These are phyloP conservation scores for Tetragonia tetragonoides DNA, from an alignment of 148 eudicot species.

Conservation along the genomic window DNA sequence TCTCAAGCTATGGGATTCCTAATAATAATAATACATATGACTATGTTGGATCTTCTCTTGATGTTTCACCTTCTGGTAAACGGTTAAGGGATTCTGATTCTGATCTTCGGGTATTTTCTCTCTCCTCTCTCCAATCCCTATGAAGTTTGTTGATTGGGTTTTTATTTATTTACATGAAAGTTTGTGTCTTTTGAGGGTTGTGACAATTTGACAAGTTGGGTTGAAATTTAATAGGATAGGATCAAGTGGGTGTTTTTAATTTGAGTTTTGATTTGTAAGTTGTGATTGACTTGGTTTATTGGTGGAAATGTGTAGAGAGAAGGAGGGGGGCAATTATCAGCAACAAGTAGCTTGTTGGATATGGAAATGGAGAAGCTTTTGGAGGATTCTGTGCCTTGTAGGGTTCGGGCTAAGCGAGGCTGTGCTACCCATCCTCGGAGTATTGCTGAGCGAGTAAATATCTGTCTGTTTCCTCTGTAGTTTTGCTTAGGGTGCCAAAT, in stretches of 20 bases:
- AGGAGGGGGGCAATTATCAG: slow-evolving; percentile 44
- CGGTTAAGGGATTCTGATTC: slow-evolving; percentile 51
- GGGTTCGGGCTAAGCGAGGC: slow-evolving; percentile 94
- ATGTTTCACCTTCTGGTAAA: slow-evolving; percentile 43
- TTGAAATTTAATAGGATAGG: background rate
- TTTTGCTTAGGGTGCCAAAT: background rate
- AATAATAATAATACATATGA: slow-evolving; percentile 28
- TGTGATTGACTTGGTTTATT: slow-evolving; percentile 4
- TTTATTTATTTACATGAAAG: background rate
- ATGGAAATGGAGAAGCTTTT: slow-evolving; percentile 83
- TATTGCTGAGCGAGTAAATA: slow-evolving; percentile 84
- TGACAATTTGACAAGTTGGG: background rate
- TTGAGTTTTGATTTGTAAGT: background rate
- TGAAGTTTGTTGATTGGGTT: background rate
- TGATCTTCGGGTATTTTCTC: slow-evolving; percentile 36
- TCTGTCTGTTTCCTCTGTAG: background rate
- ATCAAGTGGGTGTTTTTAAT: slow-evolving; percentile 31
- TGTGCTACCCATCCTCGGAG: slow-evolving; percentile 99
- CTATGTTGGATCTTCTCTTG: slow-evolving; percentile 30
- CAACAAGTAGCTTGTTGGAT: slow-evolving; percentile 60
- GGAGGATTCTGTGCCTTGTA: slow-evolving; percentile 85
- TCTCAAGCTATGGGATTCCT: slow-evolving; percentile 47
- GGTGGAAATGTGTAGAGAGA: slow-evolving; percentile 32
- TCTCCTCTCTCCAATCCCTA: background rate
- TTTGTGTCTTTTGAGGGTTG: background rate